Evolutionary conservation across 371 early-diverging fungal species (phyloP).

Genomic region (Coemansia sp.): DNA sequence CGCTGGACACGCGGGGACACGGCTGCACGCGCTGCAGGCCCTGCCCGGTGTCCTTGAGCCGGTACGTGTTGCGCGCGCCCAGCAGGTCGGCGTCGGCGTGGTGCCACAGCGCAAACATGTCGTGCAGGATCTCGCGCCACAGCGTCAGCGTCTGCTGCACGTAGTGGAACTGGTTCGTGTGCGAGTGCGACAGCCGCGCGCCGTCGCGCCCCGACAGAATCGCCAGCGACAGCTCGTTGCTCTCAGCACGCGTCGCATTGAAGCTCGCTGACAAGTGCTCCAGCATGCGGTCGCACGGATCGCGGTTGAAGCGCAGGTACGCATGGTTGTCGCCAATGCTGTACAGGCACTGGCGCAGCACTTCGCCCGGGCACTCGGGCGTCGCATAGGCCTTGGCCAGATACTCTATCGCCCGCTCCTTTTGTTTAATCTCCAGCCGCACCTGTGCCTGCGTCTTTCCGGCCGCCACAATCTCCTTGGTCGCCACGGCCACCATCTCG

Average conservation of each 20-base stretch:
- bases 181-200: conserved; percentile 89
- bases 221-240: conserved; percentile 69
- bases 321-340: conserved; percentile 95
- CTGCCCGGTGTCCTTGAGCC: conserved; percentile 93
- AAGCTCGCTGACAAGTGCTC: conserved; percentile 69
- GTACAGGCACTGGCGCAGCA: conserved; percentile 84
- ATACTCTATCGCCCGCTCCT: conserved; percentile 87
- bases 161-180: conserved; percentile 89
- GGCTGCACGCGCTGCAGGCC: conserved; percentile 86
- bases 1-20: conserved; percentile 79
- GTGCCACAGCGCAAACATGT: conserved; percentile 96
- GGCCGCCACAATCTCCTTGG: conserved; percentile 83
- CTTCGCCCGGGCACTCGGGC: conserved; percentile 60
- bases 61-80: conserved; percentile 66
- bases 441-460: conserved; percentile 76
- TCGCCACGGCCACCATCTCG: conserved; percentile 77
- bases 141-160: conserved; percentile 90
- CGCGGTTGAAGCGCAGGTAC: conserved; percentile 85
- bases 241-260: conserved; percentile 57
- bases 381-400: conserved; percentile 78
- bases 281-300: conserved; percentile 94
- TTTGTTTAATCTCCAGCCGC: conserved; percentile 83
- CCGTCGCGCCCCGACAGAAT: conserved; percentile 82
- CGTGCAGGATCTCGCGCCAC: conserved; percentile 94
- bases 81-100: conserved; percentile 89